Base-by-base conservation (phyloP, 371 early-diverging fungal genomes). In the Apophysomyces variabilis region DNA sequence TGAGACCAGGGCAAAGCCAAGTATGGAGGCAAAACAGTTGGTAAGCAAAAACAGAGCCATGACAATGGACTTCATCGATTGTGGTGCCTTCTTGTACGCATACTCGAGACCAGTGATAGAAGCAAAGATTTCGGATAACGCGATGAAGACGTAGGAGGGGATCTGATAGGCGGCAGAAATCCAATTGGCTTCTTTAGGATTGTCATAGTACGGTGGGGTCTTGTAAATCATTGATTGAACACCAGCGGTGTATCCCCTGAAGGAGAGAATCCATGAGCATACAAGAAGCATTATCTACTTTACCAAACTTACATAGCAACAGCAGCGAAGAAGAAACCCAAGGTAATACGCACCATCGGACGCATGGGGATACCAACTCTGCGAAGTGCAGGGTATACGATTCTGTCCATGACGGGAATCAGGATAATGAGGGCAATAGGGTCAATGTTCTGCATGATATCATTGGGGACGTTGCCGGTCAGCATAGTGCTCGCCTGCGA, bases 31-130 rank as follows among this genome's bases (percentile, higher is more conserved):
- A 47, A 85, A 73, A 58, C 88, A 89, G 75, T 85, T 89, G 45
- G 91, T 87, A 60, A 91, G 81, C 70, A 93, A 75, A 82, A 85
- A 92, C 44, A 90, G 62, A 5, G 92, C 79, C 83, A 89, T 89
- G 47, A 92, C 88, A 13, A 91, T 80, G 2, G 92, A 91, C 82
- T 92, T 93, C 83, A 93, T 87, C 60, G 82, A 81, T 5, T 76
- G 78, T 5, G 92, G 87, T 5, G 93, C 92, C 71, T 88, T 86
- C 69, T 85, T 89, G 87, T 86, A 93, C 9, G 93, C 93, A 68
- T 86, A 91, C 77, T 93, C 93, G 26, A 90, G 80, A 63, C 92
- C 93, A 5, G 92, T 92, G 57, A 89, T 85, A 26, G 89, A 89
- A 0, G 90, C 82, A 66, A 93, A 90, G 43, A 90, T 86, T 80